Base-by-base conservation (phyloP, 1,284 basidiomycete genomes). In the Sanghuangporus sanghuang region DNA sequence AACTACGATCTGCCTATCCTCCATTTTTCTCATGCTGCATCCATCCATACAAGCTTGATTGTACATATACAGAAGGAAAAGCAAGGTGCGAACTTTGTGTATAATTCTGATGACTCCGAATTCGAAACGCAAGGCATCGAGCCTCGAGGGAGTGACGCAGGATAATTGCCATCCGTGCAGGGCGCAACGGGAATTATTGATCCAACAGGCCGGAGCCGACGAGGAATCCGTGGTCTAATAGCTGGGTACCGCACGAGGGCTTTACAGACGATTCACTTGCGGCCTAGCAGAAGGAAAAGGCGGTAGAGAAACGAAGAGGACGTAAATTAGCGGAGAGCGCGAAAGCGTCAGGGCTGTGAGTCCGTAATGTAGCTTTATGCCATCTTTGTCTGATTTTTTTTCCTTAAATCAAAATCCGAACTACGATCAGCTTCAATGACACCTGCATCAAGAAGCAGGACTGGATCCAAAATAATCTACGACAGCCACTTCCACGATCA, bases 271-370 rank as follows among this genome's bases (percentile, higher is more conserved):
- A 65, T 58, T 42, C 65, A n/a, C 48, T 67, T 7, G 18, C 16
- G 32, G 66, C 59, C 36, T 67, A 64, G 66, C 60, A 61, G 39
- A 63, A 35, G 42, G 60, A 61, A 58, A 61, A 67, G 48, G 49
- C 55, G 11, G 49, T n/a, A 48, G 21, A 46, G 38, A 38, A 61
- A 57, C 39, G 32, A 35, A 65, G 61, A 27, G 23, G 5, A 35
- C 38, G 44, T 27, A 52, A 53, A 57, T 59, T 38, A 39, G 54
- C 57, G 12, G 55, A 57, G n/a, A 36, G 46, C 23, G 16, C 39
- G 48, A 35, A 59, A 52, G 18, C 39, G 35, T 32, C 5, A 39
- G 36, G 48, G 18, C 16, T 52, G 58, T 59, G 48, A 59, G 58
- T 59, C 2, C 23, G 23, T 1, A 23, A 23, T 23, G 23, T 23